phyloP scores from a whole-genome alignment of 441 rosid genomes.

The Capsella rubella region DNA sequence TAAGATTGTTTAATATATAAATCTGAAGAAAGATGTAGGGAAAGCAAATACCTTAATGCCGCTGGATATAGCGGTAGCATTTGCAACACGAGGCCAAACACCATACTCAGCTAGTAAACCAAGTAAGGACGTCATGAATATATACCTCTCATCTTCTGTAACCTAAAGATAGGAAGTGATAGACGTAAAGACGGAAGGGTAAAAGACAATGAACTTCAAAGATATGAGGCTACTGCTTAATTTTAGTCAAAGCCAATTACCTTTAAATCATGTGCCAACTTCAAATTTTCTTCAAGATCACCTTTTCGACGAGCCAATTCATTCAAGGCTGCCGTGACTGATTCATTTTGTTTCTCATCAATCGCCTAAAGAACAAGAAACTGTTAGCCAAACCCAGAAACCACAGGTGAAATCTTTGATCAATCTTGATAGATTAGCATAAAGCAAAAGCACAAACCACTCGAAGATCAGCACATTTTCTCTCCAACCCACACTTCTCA shows the following conservation, averaged over 20 bases:
- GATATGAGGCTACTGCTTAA: conserved; percentile 6
- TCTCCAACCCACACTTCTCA: conserved; percentile 83
- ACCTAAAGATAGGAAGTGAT: conserved; percentile 54
- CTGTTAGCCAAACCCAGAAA: conserved; percentile 34
- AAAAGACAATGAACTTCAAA: conserved; percentile 18
- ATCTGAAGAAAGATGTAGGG: conserved; percentile 18
- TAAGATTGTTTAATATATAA: neutral
- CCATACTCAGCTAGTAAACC: conserved; percentile 88
- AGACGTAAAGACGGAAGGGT: conserved; percentile 1
- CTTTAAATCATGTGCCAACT: conserved; percentile 86
- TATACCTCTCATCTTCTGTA: conserved; percentile 81
- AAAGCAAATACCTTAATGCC: conserved; percentile 71
- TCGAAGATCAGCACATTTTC: conserved; percentile 90
- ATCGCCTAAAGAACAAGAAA: conserved; percentile 68
- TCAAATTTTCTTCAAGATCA: conserved; percentile 82
- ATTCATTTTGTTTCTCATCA: conserved; percentile 92
- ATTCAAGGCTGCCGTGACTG: conserved; percentile 72
- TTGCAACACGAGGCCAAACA: conserved; percentile 73
- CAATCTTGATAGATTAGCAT: conserved; percentile 13
- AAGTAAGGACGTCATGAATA: conserved; percentile 88
- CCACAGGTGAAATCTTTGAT: conserved; percentile 34
- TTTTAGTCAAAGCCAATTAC: conserved; percentile 47
- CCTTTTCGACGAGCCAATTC: conserved; percentile 82
- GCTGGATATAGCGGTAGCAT: conserved; percentile 73
- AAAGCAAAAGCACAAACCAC: conserved; percentile 66